phyloP scores from a whole-genome alignment of 768 basidiomycete genomes.

The Mrakia frigida region DNA sequence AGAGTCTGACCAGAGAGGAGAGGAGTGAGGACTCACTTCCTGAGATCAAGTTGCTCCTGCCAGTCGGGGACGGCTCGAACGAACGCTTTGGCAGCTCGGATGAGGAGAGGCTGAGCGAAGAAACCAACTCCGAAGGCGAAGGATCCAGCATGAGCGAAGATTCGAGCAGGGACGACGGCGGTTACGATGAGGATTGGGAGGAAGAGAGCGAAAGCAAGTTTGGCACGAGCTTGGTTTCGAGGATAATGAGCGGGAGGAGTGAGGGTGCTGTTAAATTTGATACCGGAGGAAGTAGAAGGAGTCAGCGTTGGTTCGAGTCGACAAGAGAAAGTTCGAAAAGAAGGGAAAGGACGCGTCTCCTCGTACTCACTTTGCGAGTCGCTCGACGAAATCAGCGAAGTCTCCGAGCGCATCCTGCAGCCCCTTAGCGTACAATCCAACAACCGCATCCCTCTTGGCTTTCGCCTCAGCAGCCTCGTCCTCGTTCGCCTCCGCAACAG shows the following conservation, averaged over 20 bases:
- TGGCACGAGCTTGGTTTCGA: slow-evolving; percentile 42
- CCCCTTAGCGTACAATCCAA: slow-evolving; percentile 43
- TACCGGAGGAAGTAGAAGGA: neutral
- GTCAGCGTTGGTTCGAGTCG: neutral
- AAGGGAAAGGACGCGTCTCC: neutral
- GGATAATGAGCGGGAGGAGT: slow-evolving; percentile 45
- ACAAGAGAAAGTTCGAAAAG: neutral
- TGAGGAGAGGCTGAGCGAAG: slow-evolving; percentile 46
- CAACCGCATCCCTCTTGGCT: slow-evolving; percentile 44
- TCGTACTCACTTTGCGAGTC: slow-evolving; percentile 43
- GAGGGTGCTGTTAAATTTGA: slow-evolving; percentile 40
- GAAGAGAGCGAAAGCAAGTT: slow-evolving; percentile 44
- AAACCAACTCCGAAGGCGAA: slow-evolving; percentile 45
- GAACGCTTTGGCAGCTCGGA: slow-evolving; percentile 38
- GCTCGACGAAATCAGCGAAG: slow-evolving; percentile 45
- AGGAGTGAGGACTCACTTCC: slow-evolving; percentile 40
- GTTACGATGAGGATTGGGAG: slow-evolving; percentile 42
- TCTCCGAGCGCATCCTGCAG: slow-evolving; percentile 44
- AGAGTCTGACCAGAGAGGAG: neutral
- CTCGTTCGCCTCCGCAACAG: slow-evolving; percentile 7
- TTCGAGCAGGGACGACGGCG: slow-evolving; percentile 42
- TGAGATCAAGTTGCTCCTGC: slow-evolving; percentile 44
- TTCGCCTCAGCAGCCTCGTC: slow-evolving; percentile 40
- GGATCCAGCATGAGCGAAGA: slow-evolving; percentile 42
- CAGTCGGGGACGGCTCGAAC: slow-evolving; percentile 45